Evolutionary conservation across 805 yeast species (phyloP).

Genomic region (Candida qinlingensis): DNA sequence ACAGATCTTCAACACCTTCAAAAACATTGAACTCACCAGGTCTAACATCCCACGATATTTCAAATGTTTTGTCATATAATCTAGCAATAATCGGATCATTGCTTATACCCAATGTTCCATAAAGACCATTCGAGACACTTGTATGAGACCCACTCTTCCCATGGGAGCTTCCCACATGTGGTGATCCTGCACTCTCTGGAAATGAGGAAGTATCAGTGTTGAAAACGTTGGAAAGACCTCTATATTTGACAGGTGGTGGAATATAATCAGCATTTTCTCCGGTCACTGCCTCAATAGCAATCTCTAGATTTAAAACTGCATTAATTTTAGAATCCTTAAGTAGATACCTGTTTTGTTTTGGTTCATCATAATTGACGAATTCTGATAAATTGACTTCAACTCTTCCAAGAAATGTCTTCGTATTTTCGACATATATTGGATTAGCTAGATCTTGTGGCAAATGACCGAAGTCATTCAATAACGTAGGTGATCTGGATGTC

Average conservation of each 20-base stretch:
- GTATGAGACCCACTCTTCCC: background rate
- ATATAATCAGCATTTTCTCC: conserved; percentile 39
- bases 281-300: conserved; percentile 42
- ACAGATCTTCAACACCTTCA: conserved; percentile 70
- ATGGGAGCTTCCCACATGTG: conserved; percentile 2
- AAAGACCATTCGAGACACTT: background rate
- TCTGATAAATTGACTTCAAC: conserved; percentile 68
- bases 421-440: conserved; percentile 1
- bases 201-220: conserved; percentile 11
- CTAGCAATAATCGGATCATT: conserved; percentile 46
- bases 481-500: background rate
- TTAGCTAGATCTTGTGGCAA: background rate
- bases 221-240: conserved; percentile 44
- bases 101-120: conserved; percentile 14
- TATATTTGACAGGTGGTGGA: conserved; percentile 38
- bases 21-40: conserved; percentile 59
- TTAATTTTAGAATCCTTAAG: conserved; percentile 78
- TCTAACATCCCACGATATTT: conserved; percentile 55
- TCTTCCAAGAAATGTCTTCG: conserved; percentile 53
- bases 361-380: conserved; percentile 39
- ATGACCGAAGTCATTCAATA: background rate
- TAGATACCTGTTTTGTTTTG: conserved; percentile 49
- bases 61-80: conserved; percentile 49
- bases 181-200: conserved; percentile 10
- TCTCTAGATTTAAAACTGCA: conserved; percentile 61